Base-by-base conservation (phyloP, 306 rosid genomes). In the Citrullus mucosospermus region DNA sequence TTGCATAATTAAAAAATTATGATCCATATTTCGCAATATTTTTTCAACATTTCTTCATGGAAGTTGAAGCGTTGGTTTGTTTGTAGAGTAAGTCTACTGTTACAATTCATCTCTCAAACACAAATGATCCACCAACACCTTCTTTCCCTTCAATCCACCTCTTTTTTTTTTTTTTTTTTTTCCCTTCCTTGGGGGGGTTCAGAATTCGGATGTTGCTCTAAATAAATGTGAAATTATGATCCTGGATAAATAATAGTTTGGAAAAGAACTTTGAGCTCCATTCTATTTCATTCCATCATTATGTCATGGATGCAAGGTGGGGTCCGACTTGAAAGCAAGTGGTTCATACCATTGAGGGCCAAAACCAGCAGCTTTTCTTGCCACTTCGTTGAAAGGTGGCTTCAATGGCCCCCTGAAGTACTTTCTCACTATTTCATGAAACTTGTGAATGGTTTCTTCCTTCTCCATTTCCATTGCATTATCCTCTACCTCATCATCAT, bases 311-410 rank as follows among this genome's bases (percentile, higher is more conserved):
- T 51, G 56, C 2, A 59, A 59, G 65, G 38, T 59, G 25, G 62
- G 6, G 5, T 76, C 51, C 43, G 2, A 9, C 85, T 91, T 90
- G 82, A 83, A 79, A 80, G 96, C 91, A 80, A 93, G 97, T 2
- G 92, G 96, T 89, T 91, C 90, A 81, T 93, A 93, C 98, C 97
- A 93, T 25, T 80, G 83, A 11, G 91, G 93, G 38, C 93, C 97
- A 82, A 91, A 93, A 74, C 96, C 96, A 53, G 97, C 97, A 43
- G 92, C 90, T 85, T 86, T 89, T 78, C 96, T 91, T 1, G 96
- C 96, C 16, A 58, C 88, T 83, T 85, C 92, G 32, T 91, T 93
- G 77, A 93, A 93, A 68, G 98, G 98, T 67, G 97, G 98, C 86
- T 93, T 93, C 84, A 93, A 74, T 58, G 92, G 89, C 76, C 97